phyloP scores from a whole-genome alignment of 495 filamentous ascomycete species.

The Cladorrhinum samala region DNA sequence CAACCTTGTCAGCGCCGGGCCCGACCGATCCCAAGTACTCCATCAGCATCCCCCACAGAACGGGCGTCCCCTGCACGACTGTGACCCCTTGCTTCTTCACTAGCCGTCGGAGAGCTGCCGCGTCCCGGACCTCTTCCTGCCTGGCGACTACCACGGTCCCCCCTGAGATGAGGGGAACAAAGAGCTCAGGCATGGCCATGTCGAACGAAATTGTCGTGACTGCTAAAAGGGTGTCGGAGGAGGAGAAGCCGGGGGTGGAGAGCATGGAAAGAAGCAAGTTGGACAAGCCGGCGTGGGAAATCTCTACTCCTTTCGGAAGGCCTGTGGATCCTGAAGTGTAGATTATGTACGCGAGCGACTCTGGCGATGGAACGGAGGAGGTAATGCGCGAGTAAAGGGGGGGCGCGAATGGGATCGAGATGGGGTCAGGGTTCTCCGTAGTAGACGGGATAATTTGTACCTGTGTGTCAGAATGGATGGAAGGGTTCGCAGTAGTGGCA shows the following conservation, averaged over 20 bases:
- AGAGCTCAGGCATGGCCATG: conserved; percentile 66
- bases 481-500: background rate
- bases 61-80: conserved; percentile 25
- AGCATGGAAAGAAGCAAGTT: conserved; percentile 18
- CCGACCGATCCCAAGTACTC: too few species aligned
- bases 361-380: too few species aligned
- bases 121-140: conserved; percentile 11
- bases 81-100: conserved; percentile 21
- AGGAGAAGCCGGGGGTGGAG: conserved; percentile 14
- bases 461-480: background rate
- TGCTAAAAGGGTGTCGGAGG: conserved; percentile 53
- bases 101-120: conserved; percentile 13
- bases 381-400: too few species aligned
- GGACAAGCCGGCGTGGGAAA: conserved; percentile 45
- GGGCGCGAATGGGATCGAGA: too few species aligned
- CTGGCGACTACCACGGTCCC: conserved; percentile 39
- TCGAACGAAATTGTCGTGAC: conserved; percentile 68
- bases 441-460: background rate
- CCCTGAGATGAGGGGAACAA: conserved; percentile 57
- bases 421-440: too few species aligned
- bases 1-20: background rate
- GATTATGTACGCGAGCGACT: conserved; percentile 57
- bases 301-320: conserved; percentile 57
- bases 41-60: conserved; percentile 25
- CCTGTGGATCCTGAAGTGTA: conserved; percentile 68